These are phyloP conservation scores for Boletales sp. DNA, from an alignment of 768 basidiomycete species.

Conservation along the genomic window DNA sequence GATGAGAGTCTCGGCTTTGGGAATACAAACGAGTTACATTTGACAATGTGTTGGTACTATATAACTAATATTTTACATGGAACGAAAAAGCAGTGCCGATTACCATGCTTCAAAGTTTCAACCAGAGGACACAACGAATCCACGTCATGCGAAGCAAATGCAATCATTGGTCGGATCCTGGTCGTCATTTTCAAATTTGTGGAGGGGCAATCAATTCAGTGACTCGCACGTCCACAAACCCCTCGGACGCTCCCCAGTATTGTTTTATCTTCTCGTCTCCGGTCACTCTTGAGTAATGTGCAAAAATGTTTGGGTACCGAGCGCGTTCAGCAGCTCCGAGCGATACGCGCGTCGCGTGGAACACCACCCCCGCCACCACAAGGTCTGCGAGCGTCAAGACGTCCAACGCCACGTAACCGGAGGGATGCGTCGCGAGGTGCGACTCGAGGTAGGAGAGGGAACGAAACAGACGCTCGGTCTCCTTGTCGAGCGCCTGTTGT, in stretches of 20 bases:
- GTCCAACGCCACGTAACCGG: slow-evolving; percentile 14
- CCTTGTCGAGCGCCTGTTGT: slow-evolving; percentile 2
- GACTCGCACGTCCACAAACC: slow-evolving; percentile 2
- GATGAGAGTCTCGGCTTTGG: no score
- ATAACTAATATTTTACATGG: no score
- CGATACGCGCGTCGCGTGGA: not conserved
- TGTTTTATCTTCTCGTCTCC: slow-evolving; percentile 9
- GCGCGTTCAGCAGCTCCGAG: slow-evolving; percentile 12
- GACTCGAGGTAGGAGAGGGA: slow-evolving; percentile 12
- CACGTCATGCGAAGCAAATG: no score
- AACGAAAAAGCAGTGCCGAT: no score
- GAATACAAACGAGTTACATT: no score
- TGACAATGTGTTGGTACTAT: no score
- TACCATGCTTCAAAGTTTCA: no score
- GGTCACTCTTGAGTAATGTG: slow-evolving; percentile 16
- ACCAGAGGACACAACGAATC: no score
- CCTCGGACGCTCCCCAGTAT: not conserved
- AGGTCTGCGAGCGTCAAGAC: slow-evolving; percentile 18
- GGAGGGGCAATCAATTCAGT: not conserved
- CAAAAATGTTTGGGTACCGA: slow-evolving; percentile 7
- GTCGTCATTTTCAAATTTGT: no score
- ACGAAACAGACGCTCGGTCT: slow-evolving; percentile 1
- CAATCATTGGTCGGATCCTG: no score
- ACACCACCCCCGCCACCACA: slow-evolving; percentile 3
- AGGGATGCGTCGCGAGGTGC: slow-evolving; percentile 5